These are phyloP conservation scores for Tylopilus balloui DNA, from an alignment of 768 basidiomycete species.

Conservation along the genomic window DNA sequence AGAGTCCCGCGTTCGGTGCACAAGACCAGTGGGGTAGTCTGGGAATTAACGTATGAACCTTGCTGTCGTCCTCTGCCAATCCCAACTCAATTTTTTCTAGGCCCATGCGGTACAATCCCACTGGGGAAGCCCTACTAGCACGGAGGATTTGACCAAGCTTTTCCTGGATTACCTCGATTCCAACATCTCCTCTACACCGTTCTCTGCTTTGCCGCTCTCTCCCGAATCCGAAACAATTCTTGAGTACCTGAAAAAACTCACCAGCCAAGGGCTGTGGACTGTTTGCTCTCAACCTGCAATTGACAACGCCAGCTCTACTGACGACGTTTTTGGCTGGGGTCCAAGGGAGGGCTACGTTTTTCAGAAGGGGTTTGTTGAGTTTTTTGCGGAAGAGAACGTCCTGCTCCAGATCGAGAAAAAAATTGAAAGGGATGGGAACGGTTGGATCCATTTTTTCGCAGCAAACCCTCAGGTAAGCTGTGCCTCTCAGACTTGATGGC, in stretches of 20 bases:
- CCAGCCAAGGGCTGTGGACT: constrained; percentile 86
- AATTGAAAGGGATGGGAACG: constrained; percentile 49
- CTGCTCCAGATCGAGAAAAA: constrained; percentile 57
- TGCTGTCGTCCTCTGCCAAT: neutral
- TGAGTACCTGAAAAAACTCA: constrained; percentile 70
- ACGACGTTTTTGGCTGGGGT: constrained; percentile 88
- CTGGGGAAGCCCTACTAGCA: constrained; percentile 66
- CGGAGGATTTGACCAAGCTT: constrained; percentile 68
- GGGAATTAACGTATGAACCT: constrained; percentile 47
- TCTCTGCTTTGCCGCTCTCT: constrained; percentile 78
- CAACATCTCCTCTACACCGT: constrained; percentile 74
- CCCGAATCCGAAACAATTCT: constrained; percentile 81
- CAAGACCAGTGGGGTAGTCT: constrained; percentile 76
- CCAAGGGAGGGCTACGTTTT: constrained; percentile 91
- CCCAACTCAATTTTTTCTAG: constrained; percentile 33
- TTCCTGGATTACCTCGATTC: constrained; percentile 80
- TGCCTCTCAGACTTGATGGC: neutral
- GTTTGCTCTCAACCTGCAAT: constrained; percentile 95
- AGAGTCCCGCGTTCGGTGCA: constrained; percentile 91
- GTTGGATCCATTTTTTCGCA: constrained; percentile 83
- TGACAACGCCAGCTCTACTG: constrained; percentile 69
- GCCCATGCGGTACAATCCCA: constrained; percentile 56
- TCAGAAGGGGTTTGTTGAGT: constrained; percentile 97
- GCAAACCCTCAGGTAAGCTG: constrained; percentile 63
- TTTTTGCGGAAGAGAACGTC: constrained; percentile 69